phyloP scores from a whole-genome alignment of 2,329 filamentous ascomycete genomes.

The Paraphoma sp. region DNA sequence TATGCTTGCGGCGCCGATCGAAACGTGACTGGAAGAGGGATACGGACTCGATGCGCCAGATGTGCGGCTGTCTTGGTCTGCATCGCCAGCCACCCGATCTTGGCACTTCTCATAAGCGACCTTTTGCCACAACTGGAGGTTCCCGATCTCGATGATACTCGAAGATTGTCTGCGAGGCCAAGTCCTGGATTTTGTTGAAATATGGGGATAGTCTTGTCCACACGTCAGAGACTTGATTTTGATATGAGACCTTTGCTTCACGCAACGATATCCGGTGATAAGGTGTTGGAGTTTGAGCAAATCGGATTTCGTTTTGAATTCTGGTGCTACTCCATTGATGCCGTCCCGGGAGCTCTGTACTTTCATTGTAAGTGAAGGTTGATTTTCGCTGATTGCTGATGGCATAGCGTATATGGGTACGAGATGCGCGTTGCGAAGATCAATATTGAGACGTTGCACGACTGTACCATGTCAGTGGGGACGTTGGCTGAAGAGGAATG shows the following conservation, averaged over 20 bases:
- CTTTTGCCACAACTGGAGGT: conserved; percentile 16
- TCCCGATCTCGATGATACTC: conserved; percentile 6
- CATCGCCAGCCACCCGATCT: background rate
- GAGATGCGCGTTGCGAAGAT: conserved; percentile 5
- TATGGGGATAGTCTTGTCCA: conserved; percentile 5
- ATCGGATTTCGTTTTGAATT: conserved; percentile 8
- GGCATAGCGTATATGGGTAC: conserved; percentile 15
- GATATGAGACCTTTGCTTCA: conserved; percentile 4
- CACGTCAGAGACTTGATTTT: conserved; percentile 4
- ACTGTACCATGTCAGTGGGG: background rate
- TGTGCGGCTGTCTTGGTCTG: background rate
- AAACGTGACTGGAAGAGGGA: background rate
- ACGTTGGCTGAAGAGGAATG: background rate
- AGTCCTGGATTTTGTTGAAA: background rate
- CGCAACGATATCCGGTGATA: conserved; percentile 13
- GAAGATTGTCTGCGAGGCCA: background rate
- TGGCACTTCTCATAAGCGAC: background rate
- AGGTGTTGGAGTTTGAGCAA: conserved; percentile 9
- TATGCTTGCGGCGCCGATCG: conserved; percentile 2
- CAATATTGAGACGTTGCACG: conserved; percentile 10
- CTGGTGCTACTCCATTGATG: conserved; percentile 7
- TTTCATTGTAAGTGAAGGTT: conserved; percentile 4
- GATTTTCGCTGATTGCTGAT: background rate
- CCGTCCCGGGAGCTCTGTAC: conserved; percentile 9
- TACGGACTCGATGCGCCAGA: conserved; percentile 2